Percentiles rank a stretch among this genome's conserved stretches.
Conservation (phyloP, 306 rosid genomes). For the apple (Malus domestica) region ASM211411v1 NC_041795.1:253001-253500, state of each 20-base stretch:
- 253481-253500: slow-evolving; percentile 98
- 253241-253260: slow-evolving; percentile 92
- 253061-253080: slow-evolving; percentile 87
- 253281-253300: slow-evolving; percentile 91
- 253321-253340: slow-evolving; percentile 88
- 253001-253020: slow-evolving; percentile 48
- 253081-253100: slow-evolving; percentile 96
- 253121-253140: slow-evolving; percentile 76
- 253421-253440: slow-evolving; percentile 93
- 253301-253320: slow-evolving; percentile 93
- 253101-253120: slow-evolving; percentile 93
- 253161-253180: slow-evolving; percentile 88
- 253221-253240: slow-evolving; percentile 98
- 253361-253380: slow-evolving; percentile 77
- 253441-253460: slow-evolving; percentile 99
- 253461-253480: slow-evolving; percentile 97
- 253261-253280: slow-evolving; percentile 93
- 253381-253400: slow-evolving; percentile 52
- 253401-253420: slow-evolving; percentile 69
- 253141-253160: slow-evolving; percentile 86
- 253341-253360: slow-evolving; percentile 83
- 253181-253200: slow-evolving; percentile 91
- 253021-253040: slow-evolving; percentile 84
- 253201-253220: slow-evolving; percentile 94
- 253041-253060: slow-evolving; percentile 93